phyloP scores from a whole-genome alignment of 257 asterid species.

The Cordia subcordata region DNA sequence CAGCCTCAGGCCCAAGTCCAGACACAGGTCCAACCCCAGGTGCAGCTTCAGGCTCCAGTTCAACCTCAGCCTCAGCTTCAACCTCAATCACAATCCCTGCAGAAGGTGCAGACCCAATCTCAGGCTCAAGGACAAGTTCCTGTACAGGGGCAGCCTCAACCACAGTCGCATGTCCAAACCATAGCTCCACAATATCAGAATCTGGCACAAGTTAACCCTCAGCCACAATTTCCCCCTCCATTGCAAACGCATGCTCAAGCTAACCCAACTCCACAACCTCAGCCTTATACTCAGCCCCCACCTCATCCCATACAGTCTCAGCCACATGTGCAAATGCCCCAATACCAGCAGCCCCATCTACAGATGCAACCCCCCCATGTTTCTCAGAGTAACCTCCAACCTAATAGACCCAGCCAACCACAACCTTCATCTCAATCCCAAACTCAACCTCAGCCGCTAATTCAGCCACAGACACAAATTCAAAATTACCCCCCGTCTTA shows the following conservation, averaged over 20 bases:
- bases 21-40: constrained; percentile 26
- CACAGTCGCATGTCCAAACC: constrained; percentile 37
- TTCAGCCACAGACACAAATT: constrained; percentile 41
- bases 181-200: constrained; percentile 36
- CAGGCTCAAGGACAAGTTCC: constrained; percentile 34
- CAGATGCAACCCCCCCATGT: constrained; percentile 23
- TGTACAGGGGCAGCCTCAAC: constrained; percentile 24
- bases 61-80: constrained; percentile 30
- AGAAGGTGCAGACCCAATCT: constrained; percentile 17
- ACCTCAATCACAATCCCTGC: constrained; percentile 14
- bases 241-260: constrained; percentile 54
- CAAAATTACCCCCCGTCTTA: constrained; percentile 42
- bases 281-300: constrained; percentile 32
- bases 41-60: constrained; percentile 29
- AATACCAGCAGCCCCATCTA: constrained; percentile 45
- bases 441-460: constrained; percentile 33
- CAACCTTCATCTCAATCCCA: constrained; percentile 18
- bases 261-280: constrained; percentile 38
- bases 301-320: constrained; percentile 40
- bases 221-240: constrained; percentile 40
- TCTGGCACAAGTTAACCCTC: constrained; percentile 33
- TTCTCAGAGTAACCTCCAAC: constrained; percentile 18
- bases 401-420: constrained; percentile 1
- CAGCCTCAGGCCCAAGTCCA: constrained; percentile 31
- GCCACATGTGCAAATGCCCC: constrained; percentile 50